Percentiles rank a stretch among this genome's conserved stretches.
phyloP scores from a whole-genome alignment of 768 basidiomycete genomes.

The Kwoniella bestiolae region DNA sequence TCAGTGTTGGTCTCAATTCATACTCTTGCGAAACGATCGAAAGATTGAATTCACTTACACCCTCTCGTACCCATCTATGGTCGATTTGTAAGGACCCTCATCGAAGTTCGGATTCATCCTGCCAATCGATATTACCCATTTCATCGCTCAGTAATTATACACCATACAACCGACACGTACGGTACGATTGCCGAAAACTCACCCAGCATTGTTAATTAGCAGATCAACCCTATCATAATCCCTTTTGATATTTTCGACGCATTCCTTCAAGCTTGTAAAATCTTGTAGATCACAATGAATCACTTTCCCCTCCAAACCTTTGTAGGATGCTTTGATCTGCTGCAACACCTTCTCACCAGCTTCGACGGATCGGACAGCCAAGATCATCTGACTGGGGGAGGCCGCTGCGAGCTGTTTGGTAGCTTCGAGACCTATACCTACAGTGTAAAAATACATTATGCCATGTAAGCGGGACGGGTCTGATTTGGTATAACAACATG shows the following conservation, averaged over 20 bases:
- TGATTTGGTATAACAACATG: no score
- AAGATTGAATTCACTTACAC: conserved; percentile 18
- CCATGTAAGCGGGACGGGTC: no score
- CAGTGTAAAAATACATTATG: no score
- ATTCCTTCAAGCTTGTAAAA: conserved; percentile 18
- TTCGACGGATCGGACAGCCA: conserved; percentile 22
- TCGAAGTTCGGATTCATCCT: conserved; percentile 28
- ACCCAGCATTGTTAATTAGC: conserved; percentile 37
- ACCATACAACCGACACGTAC: no score
- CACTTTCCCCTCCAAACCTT: conserved; percentile 14
- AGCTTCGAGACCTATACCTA: conserved; percentile 31
- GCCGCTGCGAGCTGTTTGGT: conserved; percentile 16
- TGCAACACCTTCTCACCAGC: conserved; percentile 9
- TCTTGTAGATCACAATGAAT: conserved; percentile 17
- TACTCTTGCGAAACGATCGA: not conserved
- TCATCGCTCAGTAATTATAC: no score
- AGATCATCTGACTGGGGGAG: conserved; percentile 21
- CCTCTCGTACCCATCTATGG: conserved; percentile 28
- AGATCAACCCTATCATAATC: conserved; percentile 22
- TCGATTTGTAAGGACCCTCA: conserved; percentile 5
- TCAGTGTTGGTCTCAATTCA: not conserved
- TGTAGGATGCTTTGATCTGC: conserved; percentile 4
- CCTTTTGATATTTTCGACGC: not conserved
- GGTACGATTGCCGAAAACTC: not conserved
- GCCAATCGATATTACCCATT: no score